Evolutionary conservation across 202 grass and related monocot species (phyloP).

Genomic region (Thinopyrum obtusiflorum): DNA sequence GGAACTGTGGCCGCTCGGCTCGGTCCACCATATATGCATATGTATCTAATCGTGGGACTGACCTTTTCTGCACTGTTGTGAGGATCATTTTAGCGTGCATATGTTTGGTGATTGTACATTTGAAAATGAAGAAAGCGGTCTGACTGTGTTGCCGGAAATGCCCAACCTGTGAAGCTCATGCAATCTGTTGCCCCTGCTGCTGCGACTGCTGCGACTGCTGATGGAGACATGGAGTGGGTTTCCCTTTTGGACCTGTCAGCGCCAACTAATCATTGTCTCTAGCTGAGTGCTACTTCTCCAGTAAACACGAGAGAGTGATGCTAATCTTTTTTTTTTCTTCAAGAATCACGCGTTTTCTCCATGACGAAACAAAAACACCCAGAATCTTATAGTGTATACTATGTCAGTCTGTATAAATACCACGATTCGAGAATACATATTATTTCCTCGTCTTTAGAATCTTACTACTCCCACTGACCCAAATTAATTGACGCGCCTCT

Average conservation of each 20-base stretch:
- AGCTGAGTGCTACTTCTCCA: not conserved
- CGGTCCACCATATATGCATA: not conserved
- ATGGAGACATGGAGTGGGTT: not conserved
- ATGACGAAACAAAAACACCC: not conserved
- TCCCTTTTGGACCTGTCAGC: not conserved
- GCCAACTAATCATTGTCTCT: slow-evolving; percentile 10
- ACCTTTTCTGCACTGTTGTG: not conserved
- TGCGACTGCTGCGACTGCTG: not conserved
- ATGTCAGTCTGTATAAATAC: too few relatives aligned
- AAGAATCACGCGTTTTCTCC: not conserved
- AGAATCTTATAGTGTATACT: not conserved
- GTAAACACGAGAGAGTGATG: not conserved
- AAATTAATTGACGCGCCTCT: too few relatives aligned
- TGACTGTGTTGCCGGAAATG: not conserved
- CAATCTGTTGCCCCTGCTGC: not conserved
- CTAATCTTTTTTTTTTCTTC: not conserved
- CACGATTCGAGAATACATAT: too few relatives aligned
- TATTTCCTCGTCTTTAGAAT: not conserved
- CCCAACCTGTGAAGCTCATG: not conserved
- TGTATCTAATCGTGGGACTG: not conserved
- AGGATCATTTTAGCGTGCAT: slow-evolving; percentile 10
- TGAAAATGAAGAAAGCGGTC: not conserved
- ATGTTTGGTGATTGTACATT: slow-evolving; percentile 13
- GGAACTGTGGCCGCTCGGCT: not conserved
- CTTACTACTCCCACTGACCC: too few relatives aligned